A percentile compares a stretch with the other conserved stretches of the same genome.
phyloP scores from a whole-genome alignment of 1,284 basidiomycete species.

The Cryptococcus deneoformans region DNA sequence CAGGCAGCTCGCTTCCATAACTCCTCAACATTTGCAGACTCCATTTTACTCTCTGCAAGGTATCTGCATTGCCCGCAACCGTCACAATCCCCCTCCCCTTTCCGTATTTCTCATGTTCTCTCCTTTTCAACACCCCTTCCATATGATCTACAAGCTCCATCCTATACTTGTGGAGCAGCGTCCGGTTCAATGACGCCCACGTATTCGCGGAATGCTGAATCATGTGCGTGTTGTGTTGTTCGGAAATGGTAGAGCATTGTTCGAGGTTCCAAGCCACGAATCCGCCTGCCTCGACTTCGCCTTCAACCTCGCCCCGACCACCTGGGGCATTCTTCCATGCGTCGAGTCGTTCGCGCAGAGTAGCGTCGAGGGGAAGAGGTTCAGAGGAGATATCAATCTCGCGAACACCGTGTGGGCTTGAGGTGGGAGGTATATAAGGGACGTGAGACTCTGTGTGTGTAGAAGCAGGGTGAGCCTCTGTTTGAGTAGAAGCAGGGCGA shows the following conservation, averaged over 20 bases:
- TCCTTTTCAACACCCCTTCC: slow-evolving; percentile 25
- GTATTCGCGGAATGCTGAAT: slow-evolving; percentile 38
- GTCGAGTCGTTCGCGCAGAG: slow-evolving; percentile 45
- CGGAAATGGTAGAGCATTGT: slow-evolving; percentile 39
- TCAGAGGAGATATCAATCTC: slow-evolving; percentile 44
- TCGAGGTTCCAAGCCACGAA: slow-evolving; percentile 48
- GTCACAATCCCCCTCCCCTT: slow-evolving; percentile 52
- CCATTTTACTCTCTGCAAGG: slow-evolving; percentile 49
- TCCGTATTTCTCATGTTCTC: slow-evolving; percentile 24
- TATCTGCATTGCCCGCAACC: slow-evolving; percentile 55
- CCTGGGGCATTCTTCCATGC: slow-evolving; percentile 50
- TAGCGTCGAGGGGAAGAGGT: slow-evolving; percentile 46
- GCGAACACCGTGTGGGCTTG: slow-evolving; percentile 2
- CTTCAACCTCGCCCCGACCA: slow-evolving; percentile 36
- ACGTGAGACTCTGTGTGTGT: neutral
- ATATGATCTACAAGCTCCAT: slow-evolving; percentile 45
- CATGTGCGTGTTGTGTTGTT: slow-evolving; percentile 49
- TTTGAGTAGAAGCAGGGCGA: neutral
- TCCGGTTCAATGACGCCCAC: slow-evolving; percentile 46
- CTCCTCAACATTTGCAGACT: slow-evolving; percentile 47
- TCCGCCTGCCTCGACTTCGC: slow-evolving; percentile 44
- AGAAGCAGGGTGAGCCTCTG: neutral
- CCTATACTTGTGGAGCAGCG: slow-evolving; percentile 36
- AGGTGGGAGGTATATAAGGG: neutral
- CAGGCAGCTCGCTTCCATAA: slow-evolving; percentile 46